These are phyloP conservation scores for Colletotrichum shisoi DNA, from an alignment of 2,329 filamentous ascomycete genomes.

Conservation along the genomic window DNA sequence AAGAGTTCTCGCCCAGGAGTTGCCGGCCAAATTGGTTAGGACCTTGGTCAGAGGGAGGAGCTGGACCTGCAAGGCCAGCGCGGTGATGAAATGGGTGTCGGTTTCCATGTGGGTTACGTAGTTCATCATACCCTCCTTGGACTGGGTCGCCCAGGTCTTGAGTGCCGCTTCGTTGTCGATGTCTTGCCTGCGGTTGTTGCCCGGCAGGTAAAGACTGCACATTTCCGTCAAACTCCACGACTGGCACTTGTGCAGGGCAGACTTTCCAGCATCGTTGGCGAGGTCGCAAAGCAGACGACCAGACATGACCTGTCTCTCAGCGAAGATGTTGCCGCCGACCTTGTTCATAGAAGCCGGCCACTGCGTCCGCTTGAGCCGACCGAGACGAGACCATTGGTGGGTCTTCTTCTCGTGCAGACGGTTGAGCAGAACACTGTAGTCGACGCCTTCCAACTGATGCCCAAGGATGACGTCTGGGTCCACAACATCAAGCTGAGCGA, in stretches of 20 bases:
- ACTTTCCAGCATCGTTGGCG: conserved; percentile 96
- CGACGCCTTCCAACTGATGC: conserved; percentile 95
- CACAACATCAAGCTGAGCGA: conserved; percentile 84
- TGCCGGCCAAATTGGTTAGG: conserved; percentile 93
- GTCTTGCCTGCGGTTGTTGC: conserved; percentile 76
- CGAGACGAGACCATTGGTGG: conserved; percentile 92
- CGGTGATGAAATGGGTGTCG: conserved; percentile 95
- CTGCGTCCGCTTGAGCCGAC: conserved; percentile 79
- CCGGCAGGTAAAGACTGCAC: conserved; percentile 86
- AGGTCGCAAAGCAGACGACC: conserved; percentile 92
- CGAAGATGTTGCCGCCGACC: conserved; percentile 88
- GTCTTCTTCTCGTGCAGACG: conserved; percentile 90
- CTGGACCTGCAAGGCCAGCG: conserved; percentile 86
- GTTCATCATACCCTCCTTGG: conserved; percentile 86
- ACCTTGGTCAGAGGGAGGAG: conserved; percentile 94
- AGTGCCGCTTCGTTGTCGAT: conserved; percentile 88
- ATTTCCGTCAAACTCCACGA: conserved; percentile 98
- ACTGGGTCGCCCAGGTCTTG: conserved; percentile 80
- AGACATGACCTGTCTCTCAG: conserved; percentile 86
- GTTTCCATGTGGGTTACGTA: conserved; percentile 93
- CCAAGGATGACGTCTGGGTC: conserved; percentile 95
- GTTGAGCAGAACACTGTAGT: conserved; percentile 89
- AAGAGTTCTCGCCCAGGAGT: conserved; percentile 96
- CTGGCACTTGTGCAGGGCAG: conserved; percentile 94
- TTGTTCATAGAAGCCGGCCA: conserved; percentile 91